These are phyloP conservation scores for Fragaria iinumae DNA, from an alignment of 306 rosid species.

Conservation along the genomic window DNA sequence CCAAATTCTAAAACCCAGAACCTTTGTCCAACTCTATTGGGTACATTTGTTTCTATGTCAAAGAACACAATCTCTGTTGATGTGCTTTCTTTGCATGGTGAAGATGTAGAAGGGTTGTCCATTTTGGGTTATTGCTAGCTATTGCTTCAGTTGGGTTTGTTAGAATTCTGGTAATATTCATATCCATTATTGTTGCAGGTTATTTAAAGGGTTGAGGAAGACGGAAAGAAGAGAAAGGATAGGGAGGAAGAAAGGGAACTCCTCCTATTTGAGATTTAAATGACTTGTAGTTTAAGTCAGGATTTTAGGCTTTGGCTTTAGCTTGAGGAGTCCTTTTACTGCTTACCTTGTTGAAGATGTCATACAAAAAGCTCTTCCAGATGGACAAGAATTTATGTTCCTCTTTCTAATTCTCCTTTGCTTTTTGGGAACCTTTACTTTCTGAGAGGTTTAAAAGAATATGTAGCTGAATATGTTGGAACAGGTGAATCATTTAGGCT, in stretches of 20 bases:
- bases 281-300: constrained; percentile 66
- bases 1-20: constrained; percentile 84
- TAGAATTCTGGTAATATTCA: constrained; percentile 8
- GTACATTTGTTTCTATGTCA: constrained; percentile 92
- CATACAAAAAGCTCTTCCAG: constrained; percentile 29
- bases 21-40: constrained; percentile 58
- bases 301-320: constrained; percentile 35
- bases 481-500: constrained; percentile 23
- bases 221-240: constrained; percentile 21
- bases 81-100: constrained; percentile 39
- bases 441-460: neutral
- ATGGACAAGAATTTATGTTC: constrained; percentile 31
- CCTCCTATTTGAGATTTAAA: constrained; percentile 51
- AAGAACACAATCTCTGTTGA: constrained; percentile 75
- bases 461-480: constrained; percentile 30
- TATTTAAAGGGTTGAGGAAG: constrained; percentile 22
- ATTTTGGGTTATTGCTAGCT: constrained; percentile 17
- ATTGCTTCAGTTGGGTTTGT: constrained; percentile 5
- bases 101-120: constrained; percentile 35
- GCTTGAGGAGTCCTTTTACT: constrained; percentile 45
- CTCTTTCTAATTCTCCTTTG: constrained; percentile 9
- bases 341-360: constrained; percentile 56
- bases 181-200: neutral
- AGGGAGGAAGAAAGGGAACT: constrained; percentile 35
- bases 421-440: constrained; percentile 42